Conservation (phyloP, 345 rosid species). For the Alliaria petiolata region DNA sequence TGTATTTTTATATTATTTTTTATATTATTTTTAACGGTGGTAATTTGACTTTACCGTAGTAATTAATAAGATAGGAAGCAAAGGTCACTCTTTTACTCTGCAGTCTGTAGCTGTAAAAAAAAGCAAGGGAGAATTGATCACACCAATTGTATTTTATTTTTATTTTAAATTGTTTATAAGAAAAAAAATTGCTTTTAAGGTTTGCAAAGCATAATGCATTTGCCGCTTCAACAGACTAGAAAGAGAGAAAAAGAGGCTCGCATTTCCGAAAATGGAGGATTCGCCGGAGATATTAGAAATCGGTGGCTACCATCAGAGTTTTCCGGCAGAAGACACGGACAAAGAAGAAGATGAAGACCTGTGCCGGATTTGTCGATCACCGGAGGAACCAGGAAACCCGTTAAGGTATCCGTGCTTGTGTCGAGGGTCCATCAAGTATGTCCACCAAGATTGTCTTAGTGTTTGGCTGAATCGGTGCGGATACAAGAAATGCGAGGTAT, state of each 20-base stretch:
- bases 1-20: too few species aligned
- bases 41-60: background rate
- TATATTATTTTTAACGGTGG: background rate
- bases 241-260: background rate
- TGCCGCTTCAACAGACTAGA: background rate
- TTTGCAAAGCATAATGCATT: background rate
- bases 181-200: too few species aligned
- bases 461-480: conserved; percentile 20
- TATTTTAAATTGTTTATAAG: background rate
- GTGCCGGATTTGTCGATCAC: conserved; percentile 15
- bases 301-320: background rate
- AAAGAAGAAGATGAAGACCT: background rate
- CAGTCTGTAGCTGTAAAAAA: background rate
- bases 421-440: conserved; percentile 28
- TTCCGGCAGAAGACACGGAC: background rate
- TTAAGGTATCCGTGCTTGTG: conserved; percentile 22
- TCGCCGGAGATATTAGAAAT: background rate
- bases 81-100: background rate
- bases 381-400: conserved; percentile 21
- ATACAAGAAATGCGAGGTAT: conserved; percentile 15
- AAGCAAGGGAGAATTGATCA: background rate
- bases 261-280: background rate
- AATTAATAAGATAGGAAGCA: background rate
- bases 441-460: conserved; percentile 16
- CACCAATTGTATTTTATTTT: background rate